These are phyloP conservation scores for Ceratobasidium sp. DNA, from an alignment of 1,284 basidiomycete genomes.

Conservation along the genomic window DNA sequence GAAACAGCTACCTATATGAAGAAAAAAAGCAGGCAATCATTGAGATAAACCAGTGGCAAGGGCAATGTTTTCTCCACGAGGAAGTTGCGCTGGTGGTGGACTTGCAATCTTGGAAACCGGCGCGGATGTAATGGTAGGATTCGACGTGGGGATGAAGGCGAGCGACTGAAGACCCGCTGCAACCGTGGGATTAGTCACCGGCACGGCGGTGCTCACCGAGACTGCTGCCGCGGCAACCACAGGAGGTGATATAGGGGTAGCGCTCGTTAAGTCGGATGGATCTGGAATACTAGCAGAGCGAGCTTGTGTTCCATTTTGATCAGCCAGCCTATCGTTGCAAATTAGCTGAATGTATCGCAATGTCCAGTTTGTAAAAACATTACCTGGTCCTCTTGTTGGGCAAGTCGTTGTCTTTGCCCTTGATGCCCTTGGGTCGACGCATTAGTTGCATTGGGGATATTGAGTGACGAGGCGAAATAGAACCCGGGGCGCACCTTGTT, in stretches of 20 bases:
- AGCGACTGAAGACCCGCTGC: constrained; percentile 44
- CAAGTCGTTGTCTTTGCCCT: constrained; percentile 43
- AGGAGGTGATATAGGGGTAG: constrained; percentile 26
- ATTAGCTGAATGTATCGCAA: not conserved
- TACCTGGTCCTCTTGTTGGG: constrained; percentile 45
- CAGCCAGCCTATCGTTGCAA: not conserved
- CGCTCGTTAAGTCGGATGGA: not conserved
- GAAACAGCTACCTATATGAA: constrained; percentile 7
- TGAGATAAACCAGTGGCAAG: constrained; percentile 28
- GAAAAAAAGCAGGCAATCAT: constrained; percentile 4
- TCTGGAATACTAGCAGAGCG: constrained; percentile 1
- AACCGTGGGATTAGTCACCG: constrained; percentile 44
- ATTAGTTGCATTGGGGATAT: constrained; percentile 14
- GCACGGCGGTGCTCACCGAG: constrained; percentile 44
- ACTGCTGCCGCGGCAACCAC: constrained; percentile 30
- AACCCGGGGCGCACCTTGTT: constrained; percentile 72
- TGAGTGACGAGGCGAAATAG: not conserved
- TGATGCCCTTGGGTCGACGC: constrained; percentile 39
- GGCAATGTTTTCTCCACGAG: constrained; percentile 33
- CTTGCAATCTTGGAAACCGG: constrained; percentile 8
- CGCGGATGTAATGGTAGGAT: constrained; percentile 28
- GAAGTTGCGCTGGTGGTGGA: constrained; percentile 23
- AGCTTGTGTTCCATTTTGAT: constrained; percentile 25
- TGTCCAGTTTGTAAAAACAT: not conserved
- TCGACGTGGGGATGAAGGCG: constrained; percentile 35